These are phyloP conservation scores for Lodderomyces theae DNA, from an alignment of 1,139 yeast species.

Conservation along the genomic window DNA sequence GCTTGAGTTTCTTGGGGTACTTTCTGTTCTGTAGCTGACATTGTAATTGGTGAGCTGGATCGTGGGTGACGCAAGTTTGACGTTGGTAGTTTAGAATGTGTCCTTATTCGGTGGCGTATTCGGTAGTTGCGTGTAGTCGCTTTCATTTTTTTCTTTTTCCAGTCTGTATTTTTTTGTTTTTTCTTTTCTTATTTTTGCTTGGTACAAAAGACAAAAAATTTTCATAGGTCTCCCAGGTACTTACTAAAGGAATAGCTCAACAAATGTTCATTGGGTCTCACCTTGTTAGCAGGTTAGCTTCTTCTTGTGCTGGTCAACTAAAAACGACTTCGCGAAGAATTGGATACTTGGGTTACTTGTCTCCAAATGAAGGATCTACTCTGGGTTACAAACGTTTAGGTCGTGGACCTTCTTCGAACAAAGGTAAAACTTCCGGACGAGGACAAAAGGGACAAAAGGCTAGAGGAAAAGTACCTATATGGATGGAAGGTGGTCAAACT, in stretches of 20 bases:
- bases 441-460: constrained; percentile 99
- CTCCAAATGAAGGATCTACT: constrained; percentile 43
- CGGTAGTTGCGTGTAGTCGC: no score
- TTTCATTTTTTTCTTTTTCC: no score
- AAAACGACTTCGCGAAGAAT: neutral
- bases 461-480: constrained; percentile 81
- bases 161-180: neutral
- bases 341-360: constrained; percentile 32
- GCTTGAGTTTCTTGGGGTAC: constrained; percentile 13
- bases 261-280: neutral
- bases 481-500: constrained; percentile 99
- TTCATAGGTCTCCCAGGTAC: neutral
- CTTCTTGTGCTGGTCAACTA: neutral
- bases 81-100: neutral
- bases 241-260: no score
- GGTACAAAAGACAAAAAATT: constrained; percentile 1
- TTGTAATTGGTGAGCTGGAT: no score
- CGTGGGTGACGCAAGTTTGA: no score
- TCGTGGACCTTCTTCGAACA: constrained; percentile 94
- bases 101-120: constrained; percentile 1
- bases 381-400: constrained; percentile 70
- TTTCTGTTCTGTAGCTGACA: constrained; percentile 2
- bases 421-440: constrained; percentile 92
- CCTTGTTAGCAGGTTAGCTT: neutral
- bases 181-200: neutral